Conservation (phyloP, 2,329 filamentous ascomycete species). For the Fusarium avenaceum region DNA sequence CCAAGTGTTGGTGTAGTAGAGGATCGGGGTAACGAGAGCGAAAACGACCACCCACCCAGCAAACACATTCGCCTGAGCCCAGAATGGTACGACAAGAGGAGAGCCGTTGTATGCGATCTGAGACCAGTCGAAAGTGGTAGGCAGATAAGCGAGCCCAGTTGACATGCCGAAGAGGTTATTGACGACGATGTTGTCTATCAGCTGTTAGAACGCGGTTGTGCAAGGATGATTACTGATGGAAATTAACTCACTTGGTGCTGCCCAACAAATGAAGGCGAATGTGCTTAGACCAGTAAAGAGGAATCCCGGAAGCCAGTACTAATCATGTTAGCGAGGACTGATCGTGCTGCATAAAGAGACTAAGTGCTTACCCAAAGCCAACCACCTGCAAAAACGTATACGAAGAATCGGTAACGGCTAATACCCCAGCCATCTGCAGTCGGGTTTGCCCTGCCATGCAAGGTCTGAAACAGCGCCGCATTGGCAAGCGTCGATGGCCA, state of each 20-base stretch:
- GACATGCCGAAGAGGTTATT: constrained; percentile 14
- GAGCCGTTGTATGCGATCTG: constrained; percentile 18
- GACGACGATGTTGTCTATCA: neutral
- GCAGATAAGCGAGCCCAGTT: neutral
- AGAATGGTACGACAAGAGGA: neutral
- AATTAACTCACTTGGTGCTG: neutral
- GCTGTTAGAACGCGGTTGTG: neutral
- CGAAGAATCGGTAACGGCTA: constrained; percentile 3
- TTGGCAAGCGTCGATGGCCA: constrained; percentile 10
- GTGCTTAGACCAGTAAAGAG: constrained; percentile 6
- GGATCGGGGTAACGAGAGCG: neutral
- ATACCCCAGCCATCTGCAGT: constrained; percentile 7
- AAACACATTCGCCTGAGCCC: constrained; percentile 8
- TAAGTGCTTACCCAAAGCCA: constrained; percentile 5
- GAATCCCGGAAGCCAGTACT: constrained; percentile 11
- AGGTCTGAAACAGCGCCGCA: constrained; percentile 5
- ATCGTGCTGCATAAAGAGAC: accelerated
- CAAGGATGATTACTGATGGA: neutral
- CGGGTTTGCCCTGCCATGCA: constrained; percentile 6
- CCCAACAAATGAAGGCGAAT: constrained; percentile 10
- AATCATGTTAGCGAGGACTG: accelerated
- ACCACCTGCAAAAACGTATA: neutral
- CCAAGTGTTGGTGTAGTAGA: constrained; percentile 16
- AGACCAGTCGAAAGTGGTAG: neutral
- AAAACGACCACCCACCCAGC: neutral